phyloP scores from a whole-genome alignment of 129 eudicot species.

The Erigeron canadensis region DNA sequence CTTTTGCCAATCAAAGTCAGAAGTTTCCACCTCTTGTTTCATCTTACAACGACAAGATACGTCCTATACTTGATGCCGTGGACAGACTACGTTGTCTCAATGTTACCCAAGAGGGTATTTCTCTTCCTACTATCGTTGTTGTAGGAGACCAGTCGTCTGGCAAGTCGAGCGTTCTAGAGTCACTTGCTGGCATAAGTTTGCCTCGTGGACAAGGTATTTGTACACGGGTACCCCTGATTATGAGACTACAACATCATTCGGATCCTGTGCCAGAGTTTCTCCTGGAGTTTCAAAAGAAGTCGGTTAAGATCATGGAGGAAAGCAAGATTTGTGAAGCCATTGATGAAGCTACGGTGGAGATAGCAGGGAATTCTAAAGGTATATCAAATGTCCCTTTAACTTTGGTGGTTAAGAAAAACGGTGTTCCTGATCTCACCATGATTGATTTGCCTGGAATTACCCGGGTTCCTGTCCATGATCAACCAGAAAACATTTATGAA shows the following conservation, averaged over 20 bases:
- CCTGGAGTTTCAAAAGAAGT: not conserved
- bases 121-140: too few species aligned
- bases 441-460: not conserved
- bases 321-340: not conserved
- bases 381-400: not conserved
- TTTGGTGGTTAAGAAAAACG: not conserved
- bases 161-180: too few species aligned
- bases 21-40: not conserved
- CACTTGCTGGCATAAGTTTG: too few species aligned
- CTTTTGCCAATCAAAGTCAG: not conserved
- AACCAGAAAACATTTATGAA: not conserved
- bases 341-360: not conserved
- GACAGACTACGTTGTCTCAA: not conserved
- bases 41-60: constrained; percentile 2
- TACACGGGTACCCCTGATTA: not conserved
- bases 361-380: not conserved
- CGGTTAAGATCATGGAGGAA: not conserved
- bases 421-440: not conserved
- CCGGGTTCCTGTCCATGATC: not conserved
- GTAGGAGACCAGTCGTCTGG: too few species aligned
- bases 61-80: not conserved
- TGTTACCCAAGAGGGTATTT: not conserved
- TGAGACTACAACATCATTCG: not conserved
- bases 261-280: not conserved
- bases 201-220: too few species aligned